Conservation (phyloP, 495 filamentous ascomycete species). For the Aspergillus sclerotiicarbonarius region DNA sequence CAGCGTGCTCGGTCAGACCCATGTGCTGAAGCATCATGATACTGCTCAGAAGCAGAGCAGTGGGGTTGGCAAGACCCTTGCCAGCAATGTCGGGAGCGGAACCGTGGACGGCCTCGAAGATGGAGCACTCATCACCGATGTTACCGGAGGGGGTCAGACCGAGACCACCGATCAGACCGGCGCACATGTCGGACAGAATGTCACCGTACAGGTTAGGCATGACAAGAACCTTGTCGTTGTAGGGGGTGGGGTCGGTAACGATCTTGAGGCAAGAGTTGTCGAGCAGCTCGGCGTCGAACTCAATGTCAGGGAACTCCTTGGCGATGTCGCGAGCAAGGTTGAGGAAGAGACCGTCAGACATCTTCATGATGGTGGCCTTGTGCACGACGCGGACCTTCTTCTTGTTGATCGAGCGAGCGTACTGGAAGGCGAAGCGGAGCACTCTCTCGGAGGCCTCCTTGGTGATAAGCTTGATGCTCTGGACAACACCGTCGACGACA, state of each 20-base stretch:
- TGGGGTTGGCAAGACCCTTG: constrained; percentile 92
- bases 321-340: constrained; percentile 75
- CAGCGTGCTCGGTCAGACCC: constrained; percentile 80
- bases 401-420: constrained; percentile 85
- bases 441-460: constrained; percentile 90
- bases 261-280: constrained; percentile 99
- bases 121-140: constrained; percentile 98
- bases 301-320: constrained; percentile 90
- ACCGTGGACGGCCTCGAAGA: constrained; percentile 99
- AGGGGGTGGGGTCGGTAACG: constrained; percentile 87
- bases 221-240: constrained; percentile 98
- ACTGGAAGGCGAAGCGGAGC: constrained; percentile 94
- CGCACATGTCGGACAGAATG: constrained; percentile 99
- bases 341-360: constrained; percentile 97
- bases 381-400: constrained; percentile 96
- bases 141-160: constrained; percentile 97
- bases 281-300: constrained; percentile 94
- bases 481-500: constrained; percentile 95
- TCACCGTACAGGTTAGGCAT: constrained; percentile 99
- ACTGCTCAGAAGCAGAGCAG: constrained; percentile 82
- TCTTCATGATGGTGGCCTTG: constrained; percentile 99
- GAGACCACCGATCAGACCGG: constrained; percentile 95
- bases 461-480: constrained; percentile 99
- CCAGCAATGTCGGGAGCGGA: constrained; percentile 97
- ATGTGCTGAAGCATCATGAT: constrained; percentile 99